A percentile compares a stretch with the other conserved stretches of the same genome.
These are phyloP conservation scores for Hanseniaspora nectarophila DNA, from an alignment of 805 yeast species.

Conservation along the genomic window DNA sequence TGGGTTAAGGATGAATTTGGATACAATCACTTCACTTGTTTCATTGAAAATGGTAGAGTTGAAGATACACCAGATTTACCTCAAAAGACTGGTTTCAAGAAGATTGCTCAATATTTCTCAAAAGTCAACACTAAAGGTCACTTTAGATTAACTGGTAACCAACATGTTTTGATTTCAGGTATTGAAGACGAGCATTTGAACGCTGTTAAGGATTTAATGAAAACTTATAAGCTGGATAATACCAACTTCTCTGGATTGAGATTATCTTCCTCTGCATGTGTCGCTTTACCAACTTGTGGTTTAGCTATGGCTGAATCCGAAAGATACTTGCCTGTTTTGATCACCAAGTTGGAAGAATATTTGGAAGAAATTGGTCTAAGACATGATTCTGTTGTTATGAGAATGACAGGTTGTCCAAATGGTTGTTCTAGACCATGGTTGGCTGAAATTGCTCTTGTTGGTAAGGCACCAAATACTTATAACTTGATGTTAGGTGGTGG, in stretches of 20 bases:
- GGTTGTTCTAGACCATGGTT: conserved; percentile 99
- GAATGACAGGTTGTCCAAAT: conserved; percentile 98
- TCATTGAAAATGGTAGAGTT: conserved; percentile 92
- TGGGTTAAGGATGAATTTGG: conserved; percentile 84
- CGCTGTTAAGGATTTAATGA: conserved; percentile 50
- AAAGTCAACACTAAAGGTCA: conserved; percentile 54
- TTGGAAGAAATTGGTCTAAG: conserved; percentile 86
- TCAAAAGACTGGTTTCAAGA: conserved; percentile 74
- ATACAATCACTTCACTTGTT: conserved; percentile 79
- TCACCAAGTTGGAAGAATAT: conserved; percentile 70
- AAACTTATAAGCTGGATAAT: conserved; percentile 70
- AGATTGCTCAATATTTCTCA: conserved; percentile 59
- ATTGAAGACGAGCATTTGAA: conserved; percentile 58
- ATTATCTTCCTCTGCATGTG: conserved; percentile 89
- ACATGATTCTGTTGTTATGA: conserved; percentile 87
- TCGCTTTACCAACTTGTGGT: conserved; percentile 97
- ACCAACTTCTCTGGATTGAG: conserved; percentile 72
- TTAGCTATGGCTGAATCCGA: conserved; percentile 98
- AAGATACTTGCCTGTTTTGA: conserved; percentile 68
- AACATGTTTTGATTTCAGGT: conserved; percentile 69
- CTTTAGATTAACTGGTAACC: conserved; percentile 91
- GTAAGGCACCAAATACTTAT: conserved; percentile 88
- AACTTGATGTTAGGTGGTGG: conserved; percentile 95
- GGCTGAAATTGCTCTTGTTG: conserved; percentile 90
- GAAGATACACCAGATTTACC: conserved; percentile 85